These are phyloP conservation scores for Entomortierella lignicola DNA, from an alignment of 192 early-diverging fungal species.

Conservation along the genomic window DNA sequence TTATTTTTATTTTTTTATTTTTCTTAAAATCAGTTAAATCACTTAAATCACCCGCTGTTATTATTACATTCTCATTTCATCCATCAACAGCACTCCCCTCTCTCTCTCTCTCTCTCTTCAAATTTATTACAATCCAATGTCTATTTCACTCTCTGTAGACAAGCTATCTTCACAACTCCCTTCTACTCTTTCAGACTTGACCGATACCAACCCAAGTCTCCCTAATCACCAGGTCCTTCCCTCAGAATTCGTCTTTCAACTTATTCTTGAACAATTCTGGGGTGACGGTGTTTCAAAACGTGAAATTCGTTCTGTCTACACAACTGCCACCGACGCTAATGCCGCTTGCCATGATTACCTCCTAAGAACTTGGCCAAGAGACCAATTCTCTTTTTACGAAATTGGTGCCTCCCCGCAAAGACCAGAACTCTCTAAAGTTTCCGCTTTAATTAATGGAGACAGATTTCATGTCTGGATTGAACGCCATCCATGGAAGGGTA, in stretches of 20 bases:
- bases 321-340: conserved; percentile 41
- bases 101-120: too few species aligned
- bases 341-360: conserved; percentile 47
- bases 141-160: too few species aligned
- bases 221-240: conserved; percentile 14
- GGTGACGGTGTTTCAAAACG: conserved; percentile 54
- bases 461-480: conserved; percentile 52
- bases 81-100: too few species aligned
- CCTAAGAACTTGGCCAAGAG: conserved; percentile 40
- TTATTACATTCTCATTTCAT: too few species aligned
- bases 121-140: too few species aligned
- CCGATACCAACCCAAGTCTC: not conserved
- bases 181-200: too few species aligned
- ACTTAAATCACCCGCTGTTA: too few species aligned
- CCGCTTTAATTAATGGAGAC: conserved; percentile 37
- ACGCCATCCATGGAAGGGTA: conserved; percentile 43
- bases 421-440: conserved; percentile 39
- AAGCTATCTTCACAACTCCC: not conserved
- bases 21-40: too few species aligned
- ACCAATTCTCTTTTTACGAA: conserved; percentile 43
- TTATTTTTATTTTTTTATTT: too few species aligned
- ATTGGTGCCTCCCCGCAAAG: conserved; percentile 43
- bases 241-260: conserved; percentile 45
- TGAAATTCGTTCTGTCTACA: conserved; percentile 52
- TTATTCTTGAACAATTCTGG: conserved; percentile 55